Evolutionary conservation across 495 filamentous ascomycete species (phyloP), one percentile per base, ranked within the genome.

Genomic region (Penicillium manginii): DNA sequence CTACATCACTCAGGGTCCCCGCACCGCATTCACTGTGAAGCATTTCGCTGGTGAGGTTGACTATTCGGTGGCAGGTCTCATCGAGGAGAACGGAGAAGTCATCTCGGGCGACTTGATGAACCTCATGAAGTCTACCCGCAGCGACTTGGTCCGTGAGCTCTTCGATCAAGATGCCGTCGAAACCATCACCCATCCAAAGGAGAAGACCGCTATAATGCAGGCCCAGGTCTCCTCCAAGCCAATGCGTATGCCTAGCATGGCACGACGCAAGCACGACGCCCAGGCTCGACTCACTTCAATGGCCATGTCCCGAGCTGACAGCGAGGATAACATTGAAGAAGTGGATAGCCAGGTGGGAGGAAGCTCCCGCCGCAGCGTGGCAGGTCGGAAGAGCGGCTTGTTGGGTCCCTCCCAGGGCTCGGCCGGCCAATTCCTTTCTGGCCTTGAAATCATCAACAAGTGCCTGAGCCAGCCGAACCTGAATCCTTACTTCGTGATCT

Each of bases 21-120:
- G 86, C 0, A 88, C 91, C 9, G 84, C 84, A 15, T 97, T 97
- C 71, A 92, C 91, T 1, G 86, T 98, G 57, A 92, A 89, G 65
- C 94, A 98, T 73, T 98, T 92, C 69, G 93, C 93, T 46, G 94
- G 93, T 23, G 93, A 97, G 70, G 89, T 98, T n/a, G 94, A 98
- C 54, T 98, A 98, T 65, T 86, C 91, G 29, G 83, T 91, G 58
- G 84, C 84, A 59, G 91, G 91, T 15, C 76, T 98, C 31, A 77
- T 97, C 9, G 94, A 98, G 72, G 92, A 96, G 72, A 98, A 98
- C 58, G 92, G 92, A 50, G 94, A 98, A 70, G 85, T 96, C 48
- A 92, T 98, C 61, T 96, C 93, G 17, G 93, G 91, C 22, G 94
- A 98, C 69, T 75, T 98, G 58, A 91, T 98, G 89, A 97, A 96